phyloP scores from a whole-genome alignment of 176 grass and related monocot genomes.

The Eremochloa ophiuroides region DNA sequence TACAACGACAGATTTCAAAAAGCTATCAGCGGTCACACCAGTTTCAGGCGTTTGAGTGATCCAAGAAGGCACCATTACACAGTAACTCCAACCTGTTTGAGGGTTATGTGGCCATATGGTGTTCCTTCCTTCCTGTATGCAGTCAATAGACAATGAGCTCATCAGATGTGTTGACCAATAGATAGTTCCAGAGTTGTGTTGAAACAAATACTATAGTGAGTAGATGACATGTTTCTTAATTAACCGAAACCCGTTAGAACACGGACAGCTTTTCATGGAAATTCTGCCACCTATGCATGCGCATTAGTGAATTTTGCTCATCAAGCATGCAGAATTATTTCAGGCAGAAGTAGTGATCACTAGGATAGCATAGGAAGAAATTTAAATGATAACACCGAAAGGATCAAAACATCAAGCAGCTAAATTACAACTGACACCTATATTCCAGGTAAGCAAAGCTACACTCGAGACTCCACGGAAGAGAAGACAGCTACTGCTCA shows the following conservation, averaged over 20 bases:
- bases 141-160: neutral
- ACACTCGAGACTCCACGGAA: neutral
- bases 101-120: constrained; percentile 96
- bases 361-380: neutral
- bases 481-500: neutral
- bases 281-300: neutral
- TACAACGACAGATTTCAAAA: constrained; percentile 95
- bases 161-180: neutral
- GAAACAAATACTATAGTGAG: neutral
- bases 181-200: neutral
- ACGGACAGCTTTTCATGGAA: neutral
- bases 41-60: constrained; percentile 69
- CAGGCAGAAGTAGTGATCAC: neutral
- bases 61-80: constrained; percentile 95
- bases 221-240: neutral
- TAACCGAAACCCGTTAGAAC: neutral
- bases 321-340: neutral
- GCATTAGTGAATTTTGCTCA: neutral
- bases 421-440: neutral
- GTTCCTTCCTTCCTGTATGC: constrained; percentile 76
- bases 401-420: neutral
- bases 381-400: neutral
- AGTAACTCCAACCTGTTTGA: constrained; percentile 97
- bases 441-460: neutral
- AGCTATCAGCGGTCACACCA: constrained; percentile 62